Conservation (phyloP, 441 rosid species). For the Omphalea diandra region DNA sequence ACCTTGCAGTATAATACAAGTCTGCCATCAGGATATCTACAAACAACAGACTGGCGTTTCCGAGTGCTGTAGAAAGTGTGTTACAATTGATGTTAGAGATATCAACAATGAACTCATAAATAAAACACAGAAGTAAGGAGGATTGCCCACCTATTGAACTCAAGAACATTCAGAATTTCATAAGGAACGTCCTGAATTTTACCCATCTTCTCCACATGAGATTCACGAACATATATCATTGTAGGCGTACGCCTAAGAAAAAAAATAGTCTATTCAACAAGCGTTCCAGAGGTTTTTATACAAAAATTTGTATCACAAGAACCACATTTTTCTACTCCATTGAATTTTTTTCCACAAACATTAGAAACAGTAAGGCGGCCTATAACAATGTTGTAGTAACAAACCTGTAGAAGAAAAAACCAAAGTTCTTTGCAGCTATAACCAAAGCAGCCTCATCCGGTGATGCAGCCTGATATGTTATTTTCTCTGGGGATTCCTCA, state of each 20-base stretch:
- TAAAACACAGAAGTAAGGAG: conserved; percentile 16
- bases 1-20: conserved; percentile 98
- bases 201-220: conserved; percentile 94
- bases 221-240: conserved; percentile 87
- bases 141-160: conserved; percentile 81
- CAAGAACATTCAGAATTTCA: conserved; percentile 97
- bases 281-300: conserved; percentile 12
- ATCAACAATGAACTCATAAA: conserved; percentile 24
- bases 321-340: background rate
- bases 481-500: conserved; percentile 93
- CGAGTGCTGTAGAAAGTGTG: conserved; percentile 67
- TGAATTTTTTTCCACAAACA: background rate
- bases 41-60: conserved; percentile 99
- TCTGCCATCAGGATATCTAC: conserved; percentile 90
- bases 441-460: conserved; percentile 99
- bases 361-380: conserved; percentile 1
- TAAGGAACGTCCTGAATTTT: conserved; percentile 74
- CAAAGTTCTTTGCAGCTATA: conserved; percentile 97
- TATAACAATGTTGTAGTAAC: conserved; percentile 3
- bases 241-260: conserved; percentile 94
- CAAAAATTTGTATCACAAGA: background rate
- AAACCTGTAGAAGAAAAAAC: conserved; percentile 96
- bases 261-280: conserved; percentile 21
- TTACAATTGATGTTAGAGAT: conserved; percentile 26
- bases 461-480: conserved; percentile 98